Percentiles rank a stretch among this genome's conserved stretches.
Conservation (phyloP, 768 basidiomycete genomes). For the Termitomyces sp. region DNA sequence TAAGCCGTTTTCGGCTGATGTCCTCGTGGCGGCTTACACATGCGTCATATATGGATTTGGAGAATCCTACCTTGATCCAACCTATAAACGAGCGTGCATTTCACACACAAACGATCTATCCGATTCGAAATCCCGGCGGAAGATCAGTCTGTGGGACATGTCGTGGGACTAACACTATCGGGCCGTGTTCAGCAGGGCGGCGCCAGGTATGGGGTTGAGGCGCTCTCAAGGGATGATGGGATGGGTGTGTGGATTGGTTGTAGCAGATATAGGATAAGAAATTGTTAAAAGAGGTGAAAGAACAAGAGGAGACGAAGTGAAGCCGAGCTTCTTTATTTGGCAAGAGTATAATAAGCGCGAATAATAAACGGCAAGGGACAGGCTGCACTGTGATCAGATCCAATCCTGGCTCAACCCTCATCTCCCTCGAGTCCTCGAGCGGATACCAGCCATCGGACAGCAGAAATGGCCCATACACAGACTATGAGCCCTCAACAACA, state of each 20-base stretch:
- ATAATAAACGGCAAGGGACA: slow-evolving; percentile 15
- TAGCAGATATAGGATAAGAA: background rate
- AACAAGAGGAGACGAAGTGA: slow-evolving; percentile 11
- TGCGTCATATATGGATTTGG: background rate
- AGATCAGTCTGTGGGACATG: background rate
- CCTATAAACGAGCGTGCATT: background rate
- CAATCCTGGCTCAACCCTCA: slow-evolving; percentile 17
- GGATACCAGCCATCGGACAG: slow-evolving; percentile 11
- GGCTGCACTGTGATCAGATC: slow-evolving; percentile 20
- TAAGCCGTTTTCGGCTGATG: background rate
- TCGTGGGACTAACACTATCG: background rate
- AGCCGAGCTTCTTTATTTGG: slow-evolving; percentile 17
- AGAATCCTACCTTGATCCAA: background rate
- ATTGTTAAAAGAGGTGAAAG: background rate
- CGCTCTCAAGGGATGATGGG: background rate
- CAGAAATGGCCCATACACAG: slow-evolving; percentile 39
- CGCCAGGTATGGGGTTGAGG: background rate
- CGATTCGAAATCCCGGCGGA: background rate
- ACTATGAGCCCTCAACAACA: slow-evolving; percentile 37
- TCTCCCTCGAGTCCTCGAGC: slow-evolving; percentile 19
- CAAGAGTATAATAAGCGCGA: slow-evolving; percentile 21
- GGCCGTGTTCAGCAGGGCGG: background rate
- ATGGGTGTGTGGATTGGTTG: background rate
- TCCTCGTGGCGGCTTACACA: slow-evolving; percentile 1
- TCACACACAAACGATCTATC: background rate